Evolutionary conservation across 1,284 basidiomycete genomes (phyloP), one percentile per base, ranked within the genome.

Genomic region (Boletus albobrunnescens): DNA sequence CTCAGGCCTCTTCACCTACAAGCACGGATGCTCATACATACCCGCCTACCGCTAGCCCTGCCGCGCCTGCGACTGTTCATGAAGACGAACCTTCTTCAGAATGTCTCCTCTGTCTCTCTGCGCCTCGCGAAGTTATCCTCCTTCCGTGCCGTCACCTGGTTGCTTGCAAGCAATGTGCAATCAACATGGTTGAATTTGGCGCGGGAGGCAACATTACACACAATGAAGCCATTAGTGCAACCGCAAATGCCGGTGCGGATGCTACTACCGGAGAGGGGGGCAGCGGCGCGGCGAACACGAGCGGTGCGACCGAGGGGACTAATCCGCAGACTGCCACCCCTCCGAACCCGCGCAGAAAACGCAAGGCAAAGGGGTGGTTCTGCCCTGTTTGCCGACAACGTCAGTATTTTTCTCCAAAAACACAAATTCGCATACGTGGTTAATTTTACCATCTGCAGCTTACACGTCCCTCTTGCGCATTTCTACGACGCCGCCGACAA

Each of bases 121-220:
- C 84, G 0, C 86, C 91, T 1, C 78, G 91, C 38, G 91, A 94
- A 64, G 92, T 94, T 28, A 88, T 94, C 3, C 78, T 94, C 6
- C 77, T 94, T 6, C 92, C 91, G 0, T 94, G 92, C 64, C 74
- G 91, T 45, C 92, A 94, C 67, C 76, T 94, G 23, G 91, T 94
- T 46, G 92, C 92, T 6, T 94, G 92, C 70, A 82, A 88, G 56
- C 91, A 94, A 38, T 94, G 91, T 57, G 91, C 91, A 0, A 69
- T 94, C 36, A 94, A 94, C 61, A 94, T 94, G 92, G 84, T 94
- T 32, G 92, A 94, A 64, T 94, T 91, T 63, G 92, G 92, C 30
- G 92, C 92, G 0, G 91, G 92, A 3, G 91, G 91, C 4, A 82
- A 76, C 33, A 87, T 94, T 36, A 78, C 75, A 19, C 79, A 91